phyloP scores from a whole-genome alignment of 2,329 filamentous ascomycete genomes.

The Paracoccidioides lutzii region DNA sequence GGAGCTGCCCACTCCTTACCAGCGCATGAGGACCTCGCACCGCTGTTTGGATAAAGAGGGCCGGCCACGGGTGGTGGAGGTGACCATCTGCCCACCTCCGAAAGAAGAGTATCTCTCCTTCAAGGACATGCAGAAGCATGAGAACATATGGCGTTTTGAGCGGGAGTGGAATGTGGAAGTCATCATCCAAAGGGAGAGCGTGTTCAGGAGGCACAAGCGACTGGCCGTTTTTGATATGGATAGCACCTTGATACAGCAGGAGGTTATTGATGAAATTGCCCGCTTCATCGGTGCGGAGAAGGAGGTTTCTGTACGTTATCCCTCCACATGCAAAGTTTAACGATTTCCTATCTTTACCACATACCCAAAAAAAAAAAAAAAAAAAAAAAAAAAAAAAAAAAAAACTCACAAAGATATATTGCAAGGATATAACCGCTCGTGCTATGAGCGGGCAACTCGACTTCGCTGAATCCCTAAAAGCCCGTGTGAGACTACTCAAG shows the following conservation, averaged over 20 bases:
- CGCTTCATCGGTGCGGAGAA: slow-evolving; percentile 69
- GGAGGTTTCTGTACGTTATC: slow-evolving; percentile 52
- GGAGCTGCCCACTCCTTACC: slow-evolving; percentile 36
- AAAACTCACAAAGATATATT: not conserved
- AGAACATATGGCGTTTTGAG: slow-evolving; percentile 73
- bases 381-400: too few relatives aligned
- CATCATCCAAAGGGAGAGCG: slow-evolving; percentile 57
- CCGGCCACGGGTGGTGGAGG: slow-evolving; percentile 40
- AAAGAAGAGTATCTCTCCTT: slow-evolving; percentile 41
- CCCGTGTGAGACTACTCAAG: slow-evolving; percentile 66
- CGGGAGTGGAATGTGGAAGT: slow-evolving; percentile 82
- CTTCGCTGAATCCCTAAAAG: slow-evolving; percentile 71
- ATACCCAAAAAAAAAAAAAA: not conserved
- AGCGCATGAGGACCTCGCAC: slow-evolving; percentile 36
- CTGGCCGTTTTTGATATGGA: slow-evolving; percentile 98
- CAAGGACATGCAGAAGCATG: slow-evolving; percentile 61
- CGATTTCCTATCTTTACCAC: not conserved
- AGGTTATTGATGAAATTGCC: slow-evolving; percentile 93
- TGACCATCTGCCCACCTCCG: slow-evolving; percentile 38
- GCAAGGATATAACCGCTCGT: slow-evolving; percentile 64
- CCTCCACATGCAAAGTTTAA: not conserved
- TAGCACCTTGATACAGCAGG: slow-evolving; percentile 89
- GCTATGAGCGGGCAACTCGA: slow-evolving; percentile 96
- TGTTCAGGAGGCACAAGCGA: slow-evolving; percentile 68
- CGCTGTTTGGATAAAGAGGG: slow-evolving; percentile 36